These are phyloP conservation scores for Fusarium concolor DNA, from an alignment of 2,329 filamentous ascomycete genomes.

Conservation along the genomic window DNA sequence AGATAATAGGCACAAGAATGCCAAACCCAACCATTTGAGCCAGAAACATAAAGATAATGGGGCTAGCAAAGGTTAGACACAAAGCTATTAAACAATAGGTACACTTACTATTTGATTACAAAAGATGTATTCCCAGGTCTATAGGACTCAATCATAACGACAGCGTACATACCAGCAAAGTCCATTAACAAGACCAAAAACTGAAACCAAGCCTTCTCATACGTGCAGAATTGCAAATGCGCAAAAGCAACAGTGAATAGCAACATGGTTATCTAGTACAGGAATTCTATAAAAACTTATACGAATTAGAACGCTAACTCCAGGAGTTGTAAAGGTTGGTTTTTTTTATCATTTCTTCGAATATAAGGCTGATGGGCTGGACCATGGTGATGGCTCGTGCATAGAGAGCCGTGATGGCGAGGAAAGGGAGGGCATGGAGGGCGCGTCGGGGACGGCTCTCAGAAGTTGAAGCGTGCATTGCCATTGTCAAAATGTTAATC, in stretches of 20 bases:
- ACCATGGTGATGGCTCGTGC: slow-evolving; percentile 37
- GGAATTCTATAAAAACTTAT: slow-evolving; percentile 40
- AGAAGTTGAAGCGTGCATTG: neutral
- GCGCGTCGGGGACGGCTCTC: slow-evolving; percentile 29
- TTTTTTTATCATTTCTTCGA: slow-evolving; percentile 21
- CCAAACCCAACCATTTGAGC: slow-evolving; percentile 43
- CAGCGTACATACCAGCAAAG: slow-evolving; percentile 44
- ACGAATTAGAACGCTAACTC: slow-evolving; percentile 21
- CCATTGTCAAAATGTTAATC: neutral
- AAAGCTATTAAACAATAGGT: rapidly evolving
- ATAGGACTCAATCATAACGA: slow-evolving; percentile 44
- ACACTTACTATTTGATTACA: slow-evolving; percentile 41
- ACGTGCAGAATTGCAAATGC: slow-evolving; percentile 41
- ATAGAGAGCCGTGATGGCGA: slow-evolving; percentile 37
- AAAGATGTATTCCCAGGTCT: slow-evolving; percentile 29
- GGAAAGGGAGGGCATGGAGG: slow-evolving; percentile 36
- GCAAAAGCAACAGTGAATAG: slow-evolving; percentile 35
- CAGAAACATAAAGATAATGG: slow-evolving; percentile 32
- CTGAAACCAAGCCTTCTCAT: slow-evolving; percentile 44
- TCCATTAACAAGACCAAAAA: slow-evolving; percentile 46
- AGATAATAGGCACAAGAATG: slow-evolving; percentile 37
- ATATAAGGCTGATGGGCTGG: slow-evolving; percentile 23
- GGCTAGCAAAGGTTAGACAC: slow-evolving; percentile 18
- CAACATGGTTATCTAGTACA: slow-evolving; percentile 38
- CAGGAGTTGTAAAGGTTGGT: slow-evolving; percentile 1